These are phyloP conservation scores for Pseudozyma thailandica DNA, from an alignment of 1,284 basidiomycete species.

Conservation along the genomic window DNA sequence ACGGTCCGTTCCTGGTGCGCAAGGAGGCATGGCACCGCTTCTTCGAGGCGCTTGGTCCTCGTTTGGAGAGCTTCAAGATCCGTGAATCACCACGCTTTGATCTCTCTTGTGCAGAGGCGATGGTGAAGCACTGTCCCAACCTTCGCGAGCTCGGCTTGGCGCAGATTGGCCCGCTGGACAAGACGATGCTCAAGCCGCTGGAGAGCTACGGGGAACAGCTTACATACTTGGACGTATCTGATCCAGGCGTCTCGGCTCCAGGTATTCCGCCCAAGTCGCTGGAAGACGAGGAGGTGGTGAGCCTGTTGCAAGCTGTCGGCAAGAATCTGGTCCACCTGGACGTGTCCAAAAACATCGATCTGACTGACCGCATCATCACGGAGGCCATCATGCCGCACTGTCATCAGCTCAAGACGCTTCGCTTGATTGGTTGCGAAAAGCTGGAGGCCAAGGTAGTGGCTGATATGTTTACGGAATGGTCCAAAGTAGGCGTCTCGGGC, in stretches of 20 bases:
- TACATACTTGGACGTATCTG: slow-evolving; percentile 75
- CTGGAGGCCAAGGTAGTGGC: slow-evolving; percentile 68
- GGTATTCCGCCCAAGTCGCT: slow-evolving; percentile 69
- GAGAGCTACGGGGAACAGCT: slow-evolving; percentile 70
- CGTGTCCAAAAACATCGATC: slow-evolving; percentile 75
- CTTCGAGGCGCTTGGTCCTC: slow-evolving; percentile 74
- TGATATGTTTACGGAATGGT: slow-evolving; percentile 38
- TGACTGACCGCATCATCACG: slow-evolving; percentile 74
- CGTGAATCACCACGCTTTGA: slow-evolving; percentile 85
- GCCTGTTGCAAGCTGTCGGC: slow-evolving; percentile 74
- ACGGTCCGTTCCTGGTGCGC: slow-evolving; percentile 88
- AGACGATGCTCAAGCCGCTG: slow-evolving; percentile 53
- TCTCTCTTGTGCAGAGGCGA: slow-evolving; percentile 75
- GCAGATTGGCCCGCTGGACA: slow-evolving; percentile 76
- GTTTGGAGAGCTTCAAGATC: slow-evolving; percentile 80
- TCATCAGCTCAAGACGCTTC: slow-evolving; percentile 73
- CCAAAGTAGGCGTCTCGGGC: slow-evolving; percentile 12
- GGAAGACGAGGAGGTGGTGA: slow-evolving; percentile 74
- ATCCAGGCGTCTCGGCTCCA: slow-evolving; percentile 70
- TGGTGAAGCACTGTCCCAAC: slow-evolving; percentile 75
- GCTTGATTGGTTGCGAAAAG: slow-evolving; percentile 74
- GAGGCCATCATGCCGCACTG: slow-evolving; percentile 75
- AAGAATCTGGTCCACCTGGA: slow-evolving; percentile 72
- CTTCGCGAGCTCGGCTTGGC: slow-evolving; percentile 80
- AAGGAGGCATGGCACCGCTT: slow-evolving; percentile 80